Evolutionary conservation across 129 eudicot species (phyloP).

Genomic region (Lactuca sativa): DNA sequence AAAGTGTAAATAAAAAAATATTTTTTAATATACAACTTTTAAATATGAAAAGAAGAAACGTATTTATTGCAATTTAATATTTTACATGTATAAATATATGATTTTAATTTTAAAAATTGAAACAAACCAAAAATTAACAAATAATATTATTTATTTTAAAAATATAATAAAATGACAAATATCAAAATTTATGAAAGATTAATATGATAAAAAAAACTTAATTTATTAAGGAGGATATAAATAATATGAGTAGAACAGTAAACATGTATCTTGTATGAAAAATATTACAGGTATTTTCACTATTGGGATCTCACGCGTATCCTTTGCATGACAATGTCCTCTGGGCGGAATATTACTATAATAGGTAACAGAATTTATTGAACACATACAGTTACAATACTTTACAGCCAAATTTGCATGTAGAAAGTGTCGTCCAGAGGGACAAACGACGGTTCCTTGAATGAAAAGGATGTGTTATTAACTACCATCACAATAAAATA

Average conservation of each 20-base stretch:
- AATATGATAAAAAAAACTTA: too few relatives aligned
- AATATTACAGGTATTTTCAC: background rate
- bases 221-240: too few relatives aligned
- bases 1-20: too few relatives aligned
- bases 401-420: slow-evolving; percentile 32
- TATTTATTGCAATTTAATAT: too few relatives aligned
- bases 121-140: too few relatives aligned
- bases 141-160: too few relatives aligned
- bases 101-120: too few relatives aligned
- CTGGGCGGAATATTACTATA: background rate
- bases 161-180: too few relatives aligned
- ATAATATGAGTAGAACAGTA: background rate
- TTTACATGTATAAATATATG: too few relatives aligned
- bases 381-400: slow-evolving; percentile 18
- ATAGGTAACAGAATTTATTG: slow-evolving; percentile 9
- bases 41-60: too few relatives aligned
- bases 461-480: slow-evolving; percentile 28
- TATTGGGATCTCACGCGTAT: background rate
- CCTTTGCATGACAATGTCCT: background rate
- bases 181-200: too few relatives aligned
- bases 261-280: background rate
- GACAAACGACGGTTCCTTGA: slow-evolving; percentile 27
- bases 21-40: too few relatives aligned
- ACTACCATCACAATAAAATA: slow-evolving; percentile 21
- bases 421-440: slow-evolving; percentile 34